These are phyloP conservation scores for Colletotrichum caudatum DNA, from an alignment of 2,329 filamentous ascomycete species.

Conservation along the genomic window DNA sequence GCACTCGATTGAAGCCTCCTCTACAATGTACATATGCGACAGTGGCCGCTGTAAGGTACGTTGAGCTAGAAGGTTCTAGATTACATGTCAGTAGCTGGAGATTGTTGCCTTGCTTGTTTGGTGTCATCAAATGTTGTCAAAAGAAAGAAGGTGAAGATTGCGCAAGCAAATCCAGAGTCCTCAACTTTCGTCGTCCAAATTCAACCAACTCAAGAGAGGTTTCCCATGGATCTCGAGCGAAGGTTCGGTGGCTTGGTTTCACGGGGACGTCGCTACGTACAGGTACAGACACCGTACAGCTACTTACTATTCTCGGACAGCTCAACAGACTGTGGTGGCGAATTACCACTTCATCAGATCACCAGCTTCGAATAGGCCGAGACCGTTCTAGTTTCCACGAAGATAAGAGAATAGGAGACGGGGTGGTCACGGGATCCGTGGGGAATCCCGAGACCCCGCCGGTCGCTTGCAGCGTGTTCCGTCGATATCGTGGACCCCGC, in stretches of 20 bases:
- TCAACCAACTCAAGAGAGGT: background rate
- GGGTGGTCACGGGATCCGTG: constrained; percentile 29
- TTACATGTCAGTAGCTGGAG: background rate
- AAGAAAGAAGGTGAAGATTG: background rate
- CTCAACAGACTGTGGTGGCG: background rate
- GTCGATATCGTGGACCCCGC: constrained; percentile 11
- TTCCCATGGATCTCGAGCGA: constrained; percentile 11
- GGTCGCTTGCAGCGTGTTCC: constrained; percentile 17
- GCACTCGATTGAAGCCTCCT: background rate
- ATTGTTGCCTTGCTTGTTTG: too few relatives aligned
- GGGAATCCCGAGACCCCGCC: constrained; percentile 25
- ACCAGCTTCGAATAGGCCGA: constrained; percentile 5
- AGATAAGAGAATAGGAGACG: background rate
- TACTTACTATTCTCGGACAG: constrained; percentile 1
- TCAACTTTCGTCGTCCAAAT: background rate
- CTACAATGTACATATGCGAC: background rate
- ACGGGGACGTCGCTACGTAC: background rate
- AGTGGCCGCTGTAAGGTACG: background rate
- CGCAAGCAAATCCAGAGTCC: background rate
- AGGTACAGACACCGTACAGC: background rate
- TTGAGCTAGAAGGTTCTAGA: background rate
- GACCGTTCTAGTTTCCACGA: constrained; percentile 16
- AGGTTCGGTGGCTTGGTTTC: constrained; percentile 21
- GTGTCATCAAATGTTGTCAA: background rate
- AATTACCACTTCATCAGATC: constrained; percentile 3